phyloP scores from a whole-genome alignment of 2,329 filamentous ascomycete genomes.

The Mycogone perniciosa region DNA sequence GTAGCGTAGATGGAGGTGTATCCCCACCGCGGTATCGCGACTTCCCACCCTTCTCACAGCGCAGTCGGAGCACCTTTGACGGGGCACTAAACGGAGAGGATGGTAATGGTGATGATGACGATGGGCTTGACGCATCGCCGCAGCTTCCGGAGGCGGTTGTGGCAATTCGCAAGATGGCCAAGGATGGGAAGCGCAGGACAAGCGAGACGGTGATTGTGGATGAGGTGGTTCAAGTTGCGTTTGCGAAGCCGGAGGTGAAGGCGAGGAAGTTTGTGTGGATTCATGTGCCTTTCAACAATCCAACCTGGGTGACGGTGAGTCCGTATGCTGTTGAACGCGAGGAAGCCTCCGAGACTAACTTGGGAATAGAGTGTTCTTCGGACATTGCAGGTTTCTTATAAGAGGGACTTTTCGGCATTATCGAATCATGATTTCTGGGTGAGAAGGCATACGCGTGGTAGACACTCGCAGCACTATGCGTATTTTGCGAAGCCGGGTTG shows the following conservation, averaged over 20 bases:
- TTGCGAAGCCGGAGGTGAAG: constrained; percentile 28
- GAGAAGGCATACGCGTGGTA: constrained; percentile 40
- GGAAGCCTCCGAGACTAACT: not conserved
- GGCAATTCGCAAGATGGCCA: constrained; percentile 23
- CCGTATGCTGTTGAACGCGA: not conserved
- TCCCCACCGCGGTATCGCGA: constrained; percentile 27
- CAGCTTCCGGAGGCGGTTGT: constrained; percentile 28
- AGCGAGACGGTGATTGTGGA: constrained; percentile 26
- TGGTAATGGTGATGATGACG: constrained; percentile 20
- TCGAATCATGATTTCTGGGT: constrained; percentile 44
- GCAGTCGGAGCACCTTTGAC: constrained; percentile 26
- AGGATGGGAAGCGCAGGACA: constrained; percentile 14
- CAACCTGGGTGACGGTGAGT: constrained; percentile 50
- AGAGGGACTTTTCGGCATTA: constrained; percentile 32
- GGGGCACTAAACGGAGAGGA: constrained; percentile 2
- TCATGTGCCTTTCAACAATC: constrained; percentile 51
- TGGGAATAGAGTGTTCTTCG: constrained; percentile 37
- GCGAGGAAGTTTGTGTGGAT: constrained; percentile 51
- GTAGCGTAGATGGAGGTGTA: constrained; percentile 19
- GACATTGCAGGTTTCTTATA: constrained; percentile 33
- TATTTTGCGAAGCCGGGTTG: constrained; percentile 44
- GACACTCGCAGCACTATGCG: constrained; percentile 44
- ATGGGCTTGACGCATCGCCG: constrained; percentile 24
- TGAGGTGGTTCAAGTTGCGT: constrained; percentile 23
- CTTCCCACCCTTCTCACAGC: constrained; percentile 31